phyloP scores from a whole-genome alignment of 352 stramenopile genomes.

The Blastocystis sp. region DNA sequence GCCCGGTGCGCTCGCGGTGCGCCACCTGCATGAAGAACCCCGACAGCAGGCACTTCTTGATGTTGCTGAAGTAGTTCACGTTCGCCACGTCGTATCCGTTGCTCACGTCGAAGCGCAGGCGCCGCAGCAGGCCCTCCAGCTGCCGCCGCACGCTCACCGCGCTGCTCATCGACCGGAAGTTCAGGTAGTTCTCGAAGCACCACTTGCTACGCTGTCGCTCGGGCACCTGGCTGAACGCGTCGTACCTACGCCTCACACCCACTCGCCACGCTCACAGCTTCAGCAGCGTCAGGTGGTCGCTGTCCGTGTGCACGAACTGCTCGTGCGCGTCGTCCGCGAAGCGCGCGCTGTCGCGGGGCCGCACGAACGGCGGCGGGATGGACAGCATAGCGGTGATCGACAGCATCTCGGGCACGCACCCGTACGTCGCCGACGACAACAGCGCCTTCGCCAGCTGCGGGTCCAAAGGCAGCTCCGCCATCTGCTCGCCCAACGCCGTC shows the following conservation, averaged over 20 bases:
- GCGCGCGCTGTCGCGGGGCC: constrained; percentile 91
- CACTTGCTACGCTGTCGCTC: constrained; percentile 77
- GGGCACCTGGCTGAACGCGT: constrained; percentile 37
- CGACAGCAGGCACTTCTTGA: constrained; percentile 85
- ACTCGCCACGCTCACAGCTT: constrained; percentile 83
- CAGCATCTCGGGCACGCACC: constrained; percentile 81
- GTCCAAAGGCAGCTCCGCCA: too few species aligned
- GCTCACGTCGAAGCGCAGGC: constrained; percentile 77
- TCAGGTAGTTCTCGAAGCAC: constrained; percentile 98
- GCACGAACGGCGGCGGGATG: constrained; percentile 88
- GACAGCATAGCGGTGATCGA: constrained; percentile 94
- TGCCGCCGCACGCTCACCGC: constrained; percentile 92
- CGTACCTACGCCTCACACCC: not conserved
- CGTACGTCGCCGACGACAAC: constrained; percentile 87
- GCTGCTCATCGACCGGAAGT: constrained; percentile 82
- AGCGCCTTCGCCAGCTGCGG: constrained; percentile 85
- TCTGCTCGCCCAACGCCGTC: too few species aligned
- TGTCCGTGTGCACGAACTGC: constrained; percentile 72
- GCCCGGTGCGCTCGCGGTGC: constrained; percentile 82
- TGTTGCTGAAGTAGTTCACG: constrained; percentile 86
- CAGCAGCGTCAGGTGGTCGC: constrained; percentile 94
- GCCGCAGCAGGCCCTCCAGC: constrained; percentile 81
- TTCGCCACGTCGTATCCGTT: constrained; percentile 71
- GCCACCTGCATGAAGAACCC: constrained; percentile 98
- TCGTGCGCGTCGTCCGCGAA: constrained; percentile 92